Base-by-base conservation (phyloP, 768 basidiomycete species). In the Podaxis pistillaris region DNA sequence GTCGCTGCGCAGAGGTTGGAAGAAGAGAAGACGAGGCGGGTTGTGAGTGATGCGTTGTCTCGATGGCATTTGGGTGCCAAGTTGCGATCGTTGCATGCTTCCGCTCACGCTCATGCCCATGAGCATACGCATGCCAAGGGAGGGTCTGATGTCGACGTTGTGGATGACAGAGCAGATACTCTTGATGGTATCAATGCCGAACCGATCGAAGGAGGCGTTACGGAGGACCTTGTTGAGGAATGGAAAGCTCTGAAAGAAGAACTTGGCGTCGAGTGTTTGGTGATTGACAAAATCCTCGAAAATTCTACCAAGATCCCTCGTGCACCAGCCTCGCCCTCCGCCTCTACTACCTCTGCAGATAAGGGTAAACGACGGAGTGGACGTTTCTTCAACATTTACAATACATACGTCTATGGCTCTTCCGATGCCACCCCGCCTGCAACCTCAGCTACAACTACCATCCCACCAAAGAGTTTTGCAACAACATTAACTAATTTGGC, bases 371-470 rank as follows among this genome's bases (percentile, higher is more conserved):
- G 74, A 15, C 76, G 80, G 12, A 75, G 78, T 52, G 80, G 79
- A 54, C 80, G 86, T 55, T 92, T 93, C 72, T 93, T 90, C 77
- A 93, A 92, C 73, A 90, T 93, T 70, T 92, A 93, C 73, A 93
- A 93, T 73, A 93, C 90, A 7, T 84, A 84, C 58, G 77, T 84
- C 37, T 84, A 79, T 58, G 78, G 73, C 19, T 59, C 70, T 19
- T 67, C 72, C 8, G 78, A 72, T 22, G 58, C 70, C 19, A 66
- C 72, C 13, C 66, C 72, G 57, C 73, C 76, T 24, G 69, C 71
- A 17, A 76, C 68, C 66, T 73, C 65, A 2, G 53, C 66, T 17
- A 30, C 46, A 28, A 37, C 49, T 6, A 50, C 49, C 12, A 50
- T 37, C 19, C 3, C 37, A 4, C 19, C 2, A 19, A 37, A 41